Evolutionary conservation across 305 asterid species (phyloP), one percentile per base, ranked within the genome.

Genomic region (Lippia alba): DNA sequence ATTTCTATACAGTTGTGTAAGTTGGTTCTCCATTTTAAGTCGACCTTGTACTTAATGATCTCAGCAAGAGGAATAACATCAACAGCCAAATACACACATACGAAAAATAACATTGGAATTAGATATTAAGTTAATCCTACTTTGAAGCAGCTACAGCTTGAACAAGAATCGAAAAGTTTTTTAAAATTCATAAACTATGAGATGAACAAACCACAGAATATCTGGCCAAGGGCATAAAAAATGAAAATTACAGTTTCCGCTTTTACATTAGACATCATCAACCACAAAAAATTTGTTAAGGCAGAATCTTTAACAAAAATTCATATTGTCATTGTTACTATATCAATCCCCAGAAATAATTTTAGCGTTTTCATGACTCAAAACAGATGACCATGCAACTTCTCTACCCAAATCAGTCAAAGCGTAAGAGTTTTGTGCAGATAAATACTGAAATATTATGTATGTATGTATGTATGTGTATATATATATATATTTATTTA

Each of bases 371-470:
- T 59, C 12, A 49, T 59, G 45, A 48, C 49, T 62, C 56, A 41
- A 32, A 56, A 61, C 51, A 56, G 74, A 66, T 18, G 57, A 70
- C 4, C 20, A 34, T 8, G 11, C 65, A 61, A 61, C 65, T 44
- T 33, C 30, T 50, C 9, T 16, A 10, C 33, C 12, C 44, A 32
- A 24, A 39, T 14, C n/a, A n/a, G 17, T 10, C 19, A 5, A 56
- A 41, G 6, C 46, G 12, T 1, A 14, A 50, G 55, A 53, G 45
- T n/a, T 34, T 60, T 20, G 4, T 2, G 51, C 50, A n/a, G 12
- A 41, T 54, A 64, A 61, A 64, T 51, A 68, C 30, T 39, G 36
- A 56, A 76, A 69, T 70, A n/a, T n/a, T n/a, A n/a, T n/a, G n/a
- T n/a, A n/a, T n/a, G n/a, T n/a, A n/a, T n/a, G n/a, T n/a, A n/a